phyloP scores from a whole-genome alignment of 768 basidiomycete genomes.

The Podaxis mareebaensis region DNA sequence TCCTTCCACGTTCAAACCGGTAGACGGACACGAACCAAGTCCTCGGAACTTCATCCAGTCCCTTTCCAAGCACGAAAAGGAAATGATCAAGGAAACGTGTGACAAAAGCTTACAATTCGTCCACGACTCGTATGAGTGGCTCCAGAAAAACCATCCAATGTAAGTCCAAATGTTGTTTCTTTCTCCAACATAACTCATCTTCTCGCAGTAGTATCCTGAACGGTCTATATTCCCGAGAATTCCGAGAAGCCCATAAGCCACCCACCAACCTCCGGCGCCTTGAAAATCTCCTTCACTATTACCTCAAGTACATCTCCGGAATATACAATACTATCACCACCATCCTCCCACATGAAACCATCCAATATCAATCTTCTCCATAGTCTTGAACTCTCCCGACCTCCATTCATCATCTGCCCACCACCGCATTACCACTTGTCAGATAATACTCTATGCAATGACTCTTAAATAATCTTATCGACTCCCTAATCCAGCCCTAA shows the following conservation, averaged over 20 bases:
- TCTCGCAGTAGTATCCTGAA: conserved; percentile 8
- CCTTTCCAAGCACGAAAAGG: conserved; percentile 26
- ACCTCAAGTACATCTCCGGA: conserved; percentile 23
- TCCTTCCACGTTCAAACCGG: conserved; percentile 22
- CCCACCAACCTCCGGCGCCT: conserved; percentile 20
- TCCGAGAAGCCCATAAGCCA: conserved; percentile 19
- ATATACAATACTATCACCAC: conserved; percentile 20
- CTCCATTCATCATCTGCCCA: neutral
- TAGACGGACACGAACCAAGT: conserved; percentile 15
- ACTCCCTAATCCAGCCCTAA: neutral
- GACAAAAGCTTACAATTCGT: conserved; percentile 5
- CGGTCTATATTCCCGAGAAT: conserved; percentile 20
- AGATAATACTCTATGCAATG: neutral
- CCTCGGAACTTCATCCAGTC: conserved; percentile 28
- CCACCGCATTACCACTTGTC: neutral
- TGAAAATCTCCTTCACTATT: conserved; percentile 24
- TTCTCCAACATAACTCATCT: neutral
- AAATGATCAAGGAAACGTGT: conserved; percentile 19
- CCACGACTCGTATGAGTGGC: conserved; percentile 6
- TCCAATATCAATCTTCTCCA: neutral
- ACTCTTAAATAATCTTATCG: neutral
- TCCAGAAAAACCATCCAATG: conserved; percentile 12
- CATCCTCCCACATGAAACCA: neutral
- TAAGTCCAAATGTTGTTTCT: neutral
- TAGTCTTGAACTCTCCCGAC: neutral